Base-by-base conservation (phyloP, 306 rosid genomes). In the Echinosophora koreensis region DNA sequence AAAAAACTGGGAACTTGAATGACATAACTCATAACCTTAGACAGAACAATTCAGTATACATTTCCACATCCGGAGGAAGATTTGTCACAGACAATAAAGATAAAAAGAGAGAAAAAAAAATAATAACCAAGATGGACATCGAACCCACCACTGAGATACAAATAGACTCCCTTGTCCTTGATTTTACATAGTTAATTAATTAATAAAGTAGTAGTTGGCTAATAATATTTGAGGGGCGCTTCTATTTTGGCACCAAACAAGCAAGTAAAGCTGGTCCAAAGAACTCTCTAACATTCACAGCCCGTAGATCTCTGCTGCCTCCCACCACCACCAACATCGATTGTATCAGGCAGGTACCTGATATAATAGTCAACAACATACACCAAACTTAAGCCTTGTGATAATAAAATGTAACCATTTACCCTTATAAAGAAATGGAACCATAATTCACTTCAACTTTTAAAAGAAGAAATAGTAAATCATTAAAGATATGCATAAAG, bases 291-390 rank as follows among this genome's bases (percentile, higher is more conserved):
- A 77, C 98, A 94, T 84, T 91, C 98, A 80, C 98, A 94, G 22
- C 97, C 98, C 0, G 97, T 90, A 10, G 98, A 90, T 85, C 96
- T 90, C 79, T 91, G 98, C 62, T 91, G 98, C 77, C 90, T 84
- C 51, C 93, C 93, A 41, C 94, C 98, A 38, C 90, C 89, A 10
- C 67, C 92, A 41, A 94, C 94, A 52, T 94, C 97, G 14, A 94
- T 88, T 41, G 96, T 86, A 77, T 94, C 98, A 5, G 98, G 98
- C 17, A 94, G 87, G 84, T 94, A 94, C 84, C 98, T 94, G 80
- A 59, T 60, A 77, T 49, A 62, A 71, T 56, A 68, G 76, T 52
- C 64, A 73, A 67, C 27, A 81, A 67, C 27, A 81, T 34, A 44
- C 11, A 39, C 22, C n/a, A 63, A 11, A 46, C 63, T 68, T 14